Conservation (phyloP, 2,329 filamentous ascomycete species). For the Sclerotinia sclerotiorum region DNA sequence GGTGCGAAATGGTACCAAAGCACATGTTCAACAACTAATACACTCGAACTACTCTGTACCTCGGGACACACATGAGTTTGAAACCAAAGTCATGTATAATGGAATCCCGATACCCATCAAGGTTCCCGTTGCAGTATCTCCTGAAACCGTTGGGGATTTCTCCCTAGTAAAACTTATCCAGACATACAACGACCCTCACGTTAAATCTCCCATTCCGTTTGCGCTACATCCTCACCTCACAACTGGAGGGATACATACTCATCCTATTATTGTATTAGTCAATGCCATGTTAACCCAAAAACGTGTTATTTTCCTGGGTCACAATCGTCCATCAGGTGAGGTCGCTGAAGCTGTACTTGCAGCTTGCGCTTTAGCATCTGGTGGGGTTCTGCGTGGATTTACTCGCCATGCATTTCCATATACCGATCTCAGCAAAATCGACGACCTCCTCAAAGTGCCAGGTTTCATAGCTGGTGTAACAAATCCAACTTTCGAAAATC, state of each 20-base stretch:
- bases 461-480: slow-evolving; percentile 98
- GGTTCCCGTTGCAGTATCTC: slow-evolving; percentile 87
- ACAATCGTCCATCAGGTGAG: slow-evolving; percentile 92
- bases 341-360: slow-evolving; percentile 97
- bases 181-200: slow-evolving; percentile 81
- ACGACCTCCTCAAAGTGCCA: slow-evolving; percentile 91
- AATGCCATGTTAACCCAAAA: slow-evolving; percentile 97
- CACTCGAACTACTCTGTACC: slow-evolving; percentile 72
- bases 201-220: slow-evolving; percentile 82
- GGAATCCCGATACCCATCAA: slow-evolving; percentile 96
- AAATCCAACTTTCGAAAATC: slow-evolving; percentile 91
- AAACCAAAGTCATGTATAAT: slow-evolving; percentile 93
- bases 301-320: slow-evolving; percentile 89
- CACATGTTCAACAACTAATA: slow-evolving; percentile 54
- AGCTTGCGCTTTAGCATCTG: slow-evolving; percentile 91
- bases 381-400: slow-evolving; percentile 88
- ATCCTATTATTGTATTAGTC: slow-evolving; percentile 90
- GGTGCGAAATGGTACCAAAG: slow-evolving; percentile 60
- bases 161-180: slow-evolving; percentile 96
- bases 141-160: slow-evolving; percentile 96
- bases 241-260: slow-evolving; percentile 83
- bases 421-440: slow-evolving; percentile 95
- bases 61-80: slow-evolving; percentile 95
- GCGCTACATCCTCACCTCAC: slow-evolving; percentile 87
- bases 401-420: slow-evolving; percentile 97